Evolutionary conservation across 108 stramenopile genomes (phyloP).

Genomic region (Skeletonema potamos): DNA sequence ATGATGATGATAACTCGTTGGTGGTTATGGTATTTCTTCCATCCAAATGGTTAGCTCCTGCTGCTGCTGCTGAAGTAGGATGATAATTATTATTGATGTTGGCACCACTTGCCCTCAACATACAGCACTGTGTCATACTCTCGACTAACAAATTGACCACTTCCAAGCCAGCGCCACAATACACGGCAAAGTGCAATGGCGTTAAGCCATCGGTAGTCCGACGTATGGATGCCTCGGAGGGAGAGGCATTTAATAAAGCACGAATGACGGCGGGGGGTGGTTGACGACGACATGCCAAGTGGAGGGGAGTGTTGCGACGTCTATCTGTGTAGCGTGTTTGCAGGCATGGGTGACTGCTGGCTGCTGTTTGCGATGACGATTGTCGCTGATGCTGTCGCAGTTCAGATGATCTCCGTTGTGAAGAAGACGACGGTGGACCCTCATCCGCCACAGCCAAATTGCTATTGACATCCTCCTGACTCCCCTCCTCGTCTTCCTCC

Average conservation of each 20-base stretch:
- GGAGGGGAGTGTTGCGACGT: slow-evolving; percentile 56
- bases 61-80: no score
- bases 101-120: neutral
- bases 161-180: slow-evolving; percentile 45
- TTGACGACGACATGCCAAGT: slow-evolving; percentile 57
- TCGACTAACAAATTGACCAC: slow-evolving; percentile 44
- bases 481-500: slow-evolving; percentile 5
- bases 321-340: slow-evolving; percentile 44
- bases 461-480: neutral
- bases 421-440: no score
- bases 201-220: slow-evolving; percentile 56
- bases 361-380: neutral
- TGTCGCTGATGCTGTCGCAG: neutral
- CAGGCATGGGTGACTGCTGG: neutral
- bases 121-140: slow-evolving; percentile 28
- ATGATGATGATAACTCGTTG: neutral
- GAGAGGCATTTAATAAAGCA: slow-evolving; percentile 40
- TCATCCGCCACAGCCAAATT: neutral
- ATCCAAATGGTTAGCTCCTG: no score
- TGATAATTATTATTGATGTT: neutral
- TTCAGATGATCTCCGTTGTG: no score
- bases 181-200: slow-evolving; percentile 54
- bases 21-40: no score
- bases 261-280: slow-evolving; percentile 44
- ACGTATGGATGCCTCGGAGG: slow-evolving; percentile 18